A percentile compares a stretch with the other conserved stretches of the same genome.
These are phyloP conservation scores for Blastobotrys muscicola DNA, from an alignment of 805 yeast genomes.

Conservation along the genomic window DNA sequence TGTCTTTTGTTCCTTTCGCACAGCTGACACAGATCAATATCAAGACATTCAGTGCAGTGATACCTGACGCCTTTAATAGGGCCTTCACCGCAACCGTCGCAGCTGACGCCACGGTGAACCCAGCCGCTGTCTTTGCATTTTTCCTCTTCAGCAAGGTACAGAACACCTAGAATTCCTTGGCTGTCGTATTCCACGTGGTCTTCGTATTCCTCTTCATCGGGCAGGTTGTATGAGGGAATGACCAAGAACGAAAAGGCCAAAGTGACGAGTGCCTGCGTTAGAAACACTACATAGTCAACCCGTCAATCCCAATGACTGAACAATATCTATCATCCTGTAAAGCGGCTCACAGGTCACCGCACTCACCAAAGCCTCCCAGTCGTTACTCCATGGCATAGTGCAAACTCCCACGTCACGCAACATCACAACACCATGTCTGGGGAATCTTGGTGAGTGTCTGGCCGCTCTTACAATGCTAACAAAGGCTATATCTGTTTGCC, in stretches of 20 bases:
- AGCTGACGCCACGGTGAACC: slow-evolving; percentile 26
- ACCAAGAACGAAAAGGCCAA: too few species aligned
- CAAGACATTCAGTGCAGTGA: slow-evolving; percentile 42
- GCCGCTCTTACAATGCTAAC: not conserved
- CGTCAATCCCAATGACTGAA: too few species aligned
- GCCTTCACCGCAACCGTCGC: slow-evolving; percentile 21
- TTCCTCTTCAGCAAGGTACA: slow-evolving; percentile 19
- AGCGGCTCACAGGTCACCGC: too few species aligned
- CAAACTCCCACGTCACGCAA: too few species aligned
- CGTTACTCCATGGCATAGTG: too few species aligned
- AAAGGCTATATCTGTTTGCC: slow-evolving; percentile 36
- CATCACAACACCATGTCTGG: slow-evolving; percentile 31
- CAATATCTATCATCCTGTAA: too few species aligned
- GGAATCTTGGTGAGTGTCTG: slow-evolving; percentile 35
- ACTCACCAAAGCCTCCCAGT: not conserved
- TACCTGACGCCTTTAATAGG: slow-evolving; percentile 41
- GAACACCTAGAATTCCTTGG: slow-evolving; percentile 14
- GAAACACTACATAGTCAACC: too few species aligned
- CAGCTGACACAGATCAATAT: slow-evolving; percentile 43
- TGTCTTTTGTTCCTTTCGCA: slow-evolving; percentile 29
- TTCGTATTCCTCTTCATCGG: too few species aligned
- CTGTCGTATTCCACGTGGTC: not conserved
- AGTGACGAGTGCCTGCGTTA: too few species aligned
- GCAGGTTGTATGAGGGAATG: too few species aligned
- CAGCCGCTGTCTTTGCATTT: slow-evolving; percentile 15